Evolutionary conservation across 495 filamentous ascomycete species (phyloP).

Genomic region (Tuber borchii): DNA sequence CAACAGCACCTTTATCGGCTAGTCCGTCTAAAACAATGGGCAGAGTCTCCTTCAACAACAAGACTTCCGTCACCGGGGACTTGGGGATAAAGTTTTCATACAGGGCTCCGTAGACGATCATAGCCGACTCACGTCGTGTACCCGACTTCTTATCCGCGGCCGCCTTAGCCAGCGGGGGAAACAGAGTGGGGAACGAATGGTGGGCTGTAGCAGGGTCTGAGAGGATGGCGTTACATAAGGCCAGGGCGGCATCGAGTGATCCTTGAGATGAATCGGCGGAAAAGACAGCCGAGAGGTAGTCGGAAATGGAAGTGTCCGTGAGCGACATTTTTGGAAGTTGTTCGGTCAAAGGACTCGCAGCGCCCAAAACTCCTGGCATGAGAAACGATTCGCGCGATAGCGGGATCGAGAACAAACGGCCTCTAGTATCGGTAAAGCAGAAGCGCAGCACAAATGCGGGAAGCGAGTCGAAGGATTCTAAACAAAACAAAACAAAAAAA

Average conservation of each 20-base stretch:
- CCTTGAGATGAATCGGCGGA: conserved; percentile 71
- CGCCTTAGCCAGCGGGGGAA: conserved; percentile 68
- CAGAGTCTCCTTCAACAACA: conserved; percentile 70
- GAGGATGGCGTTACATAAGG: conserved; percentile 53
- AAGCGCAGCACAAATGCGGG: background rate
- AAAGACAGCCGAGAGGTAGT: conserved; percentile 69
- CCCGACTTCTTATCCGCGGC: conserved; percentile 92
- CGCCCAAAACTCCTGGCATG: conserved; percentile 35
- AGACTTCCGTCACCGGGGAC: conserved; percentile 70
- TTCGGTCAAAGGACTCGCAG: conserved; percentile 15
- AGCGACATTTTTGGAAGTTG: background rate
- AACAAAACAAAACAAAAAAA: background rate
- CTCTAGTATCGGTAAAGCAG: background rate
- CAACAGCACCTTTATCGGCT: conserved; percentile 81
- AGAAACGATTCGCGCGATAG: background rate
- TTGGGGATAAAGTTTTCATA: conserved; percentile 79
- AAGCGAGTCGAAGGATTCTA: background rate
- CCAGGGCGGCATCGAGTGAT: conserved; percentile 81
- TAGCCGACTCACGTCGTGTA: conserved; percentile 76
- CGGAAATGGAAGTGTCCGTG: conserved; percentile 54
- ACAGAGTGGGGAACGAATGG: conserved; percentile 57
- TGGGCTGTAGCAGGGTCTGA: conserved; percentile 48
- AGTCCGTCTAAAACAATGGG: conserved; percentile 71
- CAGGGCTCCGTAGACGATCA: conserved; percentile 87
- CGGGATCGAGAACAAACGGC: background rate